Evolutionary conservation across 2,329 filamentous ascomycete species (phyloP).

Genomic region (Colletotrichum endophyticum): DNA sequence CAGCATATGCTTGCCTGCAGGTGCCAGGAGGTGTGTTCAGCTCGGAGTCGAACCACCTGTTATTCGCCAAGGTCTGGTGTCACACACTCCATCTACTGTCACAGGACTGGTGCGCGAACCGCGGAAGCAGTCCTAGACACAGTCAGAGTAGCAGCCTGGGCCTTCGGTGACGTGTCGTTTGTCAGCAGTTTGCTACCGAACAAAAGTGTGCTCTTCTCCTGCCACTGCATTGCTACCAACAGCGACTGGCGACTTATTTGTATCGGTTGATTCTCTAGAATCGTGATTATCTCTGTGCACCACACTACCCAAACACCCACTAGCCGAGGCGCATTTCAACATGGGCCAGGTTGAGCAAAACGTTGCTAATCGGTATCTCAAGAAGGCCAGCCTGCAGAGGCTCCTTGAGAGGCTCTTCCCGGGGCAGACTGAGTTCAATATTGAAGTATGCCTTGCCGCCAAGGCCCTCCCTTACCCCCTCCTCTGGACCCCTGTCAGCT

Average conservation of each 20-base stretch:
- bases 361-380: constrained; percentile 29
- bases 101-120: not conserved
- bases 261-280: not conserved
- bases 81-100: not conserved
- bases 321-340: not conserved
- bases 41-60: not conserved
- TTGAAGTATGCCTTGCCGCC: constrained; percentile 24
- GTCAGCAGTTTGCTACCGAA: not conserved
- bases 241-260: not conserved
- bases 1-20: not conserved
- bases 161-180: not conserved
- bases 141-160: not conserved
- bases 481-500: not conserved
- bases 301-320: not conserved
- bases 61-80: not conserved
- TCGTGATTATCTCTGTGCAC: not conserved
- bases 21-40: not conserved
- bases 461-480: not conserved
- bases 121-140: not conserved
- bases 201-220: not conserved
- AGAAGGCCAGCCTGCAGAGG: constrained; percentile 26
- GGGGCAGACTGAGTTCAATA: constrained; percentile 29
- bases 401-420: constrained; percentile 30
- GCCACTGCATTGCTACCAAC: not conserved
- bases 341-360: constrained; percentile 22